Base-by-base conservation (phyloP, 306 rosid genomes). In the Alnus glutinosa region DNA sequence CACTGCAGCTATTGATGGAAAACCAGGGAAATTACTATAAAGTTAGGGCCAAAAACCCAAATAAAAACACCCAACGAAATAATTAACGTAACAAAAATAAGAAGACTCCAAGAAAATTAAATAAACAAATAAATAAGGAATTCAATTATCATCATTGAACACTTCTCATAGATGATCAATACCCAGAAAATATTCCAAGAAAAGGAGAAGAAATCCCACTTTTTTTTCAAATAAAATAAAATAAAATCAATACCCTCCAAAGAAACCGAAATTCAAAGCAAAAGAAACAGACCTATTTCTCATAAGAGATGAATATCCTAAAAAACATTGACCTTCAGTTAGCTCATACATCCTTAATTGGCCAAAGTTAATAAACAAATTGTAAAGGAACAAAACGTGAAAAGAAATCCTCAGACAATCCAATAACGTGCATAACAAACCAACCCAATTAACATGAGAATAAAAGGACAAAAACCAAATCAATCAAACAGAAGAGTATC, bases 1-100 rank as follows among this genome's bases (percentile, higher is more conserved):
- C 78, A 79, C 84, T 85, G 86, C 70, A 75, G 72, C 71, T 76
- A 76, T 13, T 73, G 47, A 80, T 73, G 63, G 54, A 78, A 48
- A 50, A 70, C 19, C 6, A 55, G 9, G 36, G 63, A 57, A 77
- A 51, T 82, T 62, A 75, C 80, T 73, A 71, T 67, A n/a, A 32
- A 15, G 44, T 30, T 55, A 48, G 78, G 46, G 68, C 52, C 37
- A 49, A 73, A 74, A 80, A 67, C 78, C 34, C 59, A 44, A 64
- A 48, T 54, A 82, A 70, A 70, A 55, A 80, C 75, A 50, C 70
- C 76, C 16, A 59, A 28, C 32, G 50, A 80, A 79, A 74, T 58
- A 37, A 2, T 39, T 47, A 59, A 55, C 13, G 4, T 4, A 47
- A 58, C 54, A 61, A 28, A 59, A 9, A 71, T 7, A 73, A 15